Conservation (phyloP, 73 alveolate genomes). For the Paramecium biaurelia region DNA sequence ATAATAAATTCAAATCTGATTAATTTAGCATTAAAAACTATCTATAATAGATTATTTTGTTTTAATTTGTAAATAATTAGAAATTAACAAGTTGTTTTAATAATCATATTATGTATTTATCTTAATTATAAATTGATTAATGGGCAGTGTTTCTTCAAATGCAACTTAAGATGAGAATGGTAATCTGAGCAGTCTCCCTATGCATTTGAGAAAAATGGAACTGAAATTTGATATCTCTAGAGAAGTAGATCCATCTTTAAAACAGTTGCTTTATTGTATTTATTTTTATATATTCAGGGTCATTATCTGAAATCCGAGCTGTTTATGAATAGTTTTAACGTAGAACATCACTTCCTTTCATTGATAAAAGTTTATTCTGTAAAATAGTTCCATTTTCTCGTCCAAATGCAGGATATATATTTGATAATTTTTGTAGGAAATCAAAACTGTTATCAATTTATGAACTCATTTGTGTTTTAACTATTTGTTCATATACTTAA, state of each 20-base stretch:
- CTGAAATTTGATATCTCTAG: conserved; percentile 45
- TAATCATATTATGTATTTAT: background rate
- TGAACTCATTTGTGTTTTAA: conserved; percentile 55
- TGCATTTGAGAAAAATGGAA: conserved; percentile 53
- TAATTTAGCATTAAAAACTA: too few relatives aligned
- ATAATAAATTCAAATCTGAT: too few relatives aligned
- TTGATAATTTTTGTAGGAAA: conserved; percentile 34
- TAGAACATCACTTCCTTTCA: conserved; percentile 47
- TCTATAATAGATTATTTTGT: background rate
- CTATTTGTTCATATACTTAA: conserved; percentile 53
- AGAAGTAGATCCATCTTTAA: conserved; percentile 55
- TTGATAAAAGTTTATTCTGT: conserved; percentile 53
- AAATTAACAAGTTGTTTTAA: background rate
- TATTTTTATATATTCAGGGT: background rate
- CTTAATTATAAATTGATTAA: background rate
- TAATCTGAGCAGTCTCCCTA: conserved; percentile 21
- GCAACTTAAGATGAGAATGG: conserved; percentile 37
- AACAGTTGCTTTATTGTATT: conserved; percentile 50
- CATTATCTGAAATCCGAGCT: conserved; percentile 38
- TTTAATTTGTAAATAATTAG: background rate
- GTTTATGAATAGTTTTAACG: conserved; percentile 61
- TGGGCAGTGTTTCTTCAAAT: conserved; percentile 62
- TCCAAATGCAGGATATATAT: conserved; percentile 54
- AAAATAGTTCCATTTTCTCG: conserved; percentile 64
- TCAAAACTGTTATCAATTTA: conserved; percentile 17